Evolutionary conservation across 2,329 filamentous ascomycete genomes (phyloP), one percentile per base, ranked within the genome.

Genomic region (Delphinella strobiligena): DNA sequence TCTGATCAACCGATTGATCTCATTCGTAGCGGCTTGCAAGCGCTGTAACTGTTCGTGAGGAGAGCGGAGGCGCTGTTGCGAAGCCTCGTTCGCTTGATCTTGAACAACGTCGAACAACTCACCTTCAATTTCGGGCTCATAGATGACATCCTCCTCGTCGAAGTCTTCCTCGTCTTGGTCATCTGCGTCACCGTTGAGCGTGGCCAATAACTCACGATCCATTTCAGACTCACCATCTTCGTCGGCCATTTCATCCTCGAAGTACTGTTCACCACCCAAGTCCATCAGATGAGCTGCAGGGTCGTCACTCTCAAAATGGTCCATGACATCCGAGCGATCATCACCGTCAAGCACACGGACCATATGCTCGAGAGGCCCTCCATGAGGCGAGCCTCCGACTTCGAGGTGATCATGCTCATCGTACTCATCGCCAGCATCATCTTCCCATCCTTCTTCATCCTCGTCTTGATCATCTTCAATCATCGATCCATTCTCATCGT

Each of bases 131-230:
- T 65, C 67, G 19, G 66, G 64, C 51, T 71, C 64, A 47, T 68
- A 72, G 22, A 67, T 78, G 49, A 82, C 72, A 12, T 77, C 75
- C 19, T 77, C 75, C 16, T 80, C 75, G 32, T 80, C 78, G 31
- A 82, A 80, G n/a, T 68, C 68, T 22, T 69, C 70, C 46, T 68
- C 62, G 48, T 64, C 67, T 51, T 54, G 54, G 37, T 52, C 48
- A 41, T 51, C 47, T 42, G 52, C 16, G 24, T 34, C 37, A 14
- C 9, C 34, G 11, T 22, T 10, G 7, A 40, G 5, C 11, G 24
- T n/a, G n/a, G n/a, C n/a, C n/a, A n/a, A n/a, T 27, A 7, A 7
- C 12, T 12, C 22, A 27, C 7, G 12, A 27, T 27, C 22, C 22
- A 27, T 27, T 7, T 27, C 22, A 9, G 11, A 22, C 2, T 33